Percentiles rank a stretch among this genome's conserved stretches.
Conservation (phyloP, 306 rosid species). For the Trifolium subterraneum region DNA sequence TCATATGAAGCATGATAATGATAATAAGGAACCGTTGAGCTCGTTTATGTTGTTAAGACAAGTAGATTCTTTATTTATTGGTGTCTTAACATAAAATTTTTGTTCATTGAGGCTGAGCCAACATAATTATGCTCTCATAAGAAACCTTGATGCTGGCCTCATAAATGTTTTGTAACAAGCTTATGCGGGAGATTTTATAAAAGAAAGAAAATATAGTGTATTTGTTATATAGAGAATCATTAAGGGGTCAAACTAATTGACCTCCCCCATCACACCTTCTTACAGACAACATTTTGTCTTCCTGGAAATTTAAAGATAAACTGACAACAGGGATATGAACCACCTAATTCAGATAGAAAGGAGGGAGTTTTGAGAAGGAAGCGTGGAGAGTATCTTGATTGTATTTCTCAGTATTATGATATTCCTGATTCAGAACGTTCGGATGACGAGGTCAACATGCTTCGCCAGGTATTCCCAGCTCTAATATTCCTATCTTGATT, state of each 20-base stretch:
- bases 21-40: slow-evolving; percentile 6
- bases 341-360: slow-evolving; percentile 99
- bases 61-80: slow-evolving; percentile 17
- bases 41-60: slow-evolving; percentile 19
- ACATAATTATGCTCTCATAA: slow-evolving; percentile 14
- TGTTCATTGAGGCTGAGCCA: background rate
- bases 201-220: slow-evolving; percentile 15
- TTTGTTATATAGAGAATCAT: slow-evolving; percentile 21
- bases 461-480: slow-evolving; percentile 76
- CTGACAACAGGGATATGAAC: slow-evolving; percentile 99
- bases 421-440: slow-evolving; percentile 88
- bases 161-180: slow-evolving; percentile 25
- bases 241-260: slow-evolving; percentile 35
- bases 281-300: slow-evolving; percentile 39
- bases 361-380: slow-evolving; percentile 93
- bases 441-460: slow-evolving; percentile 96
- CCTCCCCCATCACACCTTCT: slow-evolving; percentile 20
- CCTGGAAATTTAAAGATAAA: slow-evolving; percentile 74
- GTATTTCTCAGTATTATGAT: slow-evolving; percentile 85
- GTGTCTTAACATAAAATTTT: slow-evolving; percentile 10
- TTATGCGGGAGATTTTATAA: slow-evolving; percentile 8
- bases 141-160: slow-evolving; percentile 14
- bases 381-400: slow-evolving; percentile 92
- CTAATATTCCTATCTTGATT: slow-evolving; percentile 27
- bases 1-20: slow-evolving; percentile 19